Percentiles rank a stretch among this genome's conserved stretches.
Evolutionary conservation across 352 stramenopile species (phyloP).

Genomic region (Saprolegnia parasitica): DNA sequence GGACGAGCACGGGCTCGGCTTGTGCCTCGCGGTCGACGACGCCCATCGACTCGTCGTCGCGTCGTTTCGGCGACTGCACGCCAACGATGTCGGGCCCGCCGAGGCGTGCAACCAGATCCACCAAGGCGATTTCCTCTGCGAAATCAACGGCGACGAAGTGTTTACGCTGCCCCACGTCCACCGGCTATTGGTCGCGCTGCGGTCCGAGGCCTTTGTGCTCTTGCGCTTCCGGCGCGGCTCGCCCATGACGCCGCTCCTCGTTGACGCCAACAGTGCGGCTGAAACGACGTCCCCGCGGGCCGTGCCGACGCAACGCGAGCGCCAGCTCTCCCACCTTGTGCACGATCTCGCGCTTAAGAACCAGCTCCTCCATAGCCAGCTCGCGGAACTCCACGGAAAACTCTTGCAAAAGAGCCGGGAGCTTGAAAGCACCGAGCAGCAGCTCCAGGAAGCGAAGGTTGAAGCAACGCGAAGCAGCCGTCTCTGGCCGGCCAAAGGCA

Average conservation of each 20-base stretch:
- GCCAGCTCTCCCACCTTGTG: conserved; percentile 2
- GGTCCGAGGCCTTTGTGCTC: not conserved
- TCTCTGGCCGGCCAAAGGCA: not conserved
- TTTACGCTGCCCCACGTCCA: conserved; percentile 13
- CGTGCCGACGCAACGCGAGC: conserved; percentile 8
- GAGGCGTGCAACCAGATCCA: conserved; percentile 13
- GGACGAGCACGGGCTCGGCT: conserved; percentile 13
- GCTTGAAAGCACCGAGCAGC: not conserved
- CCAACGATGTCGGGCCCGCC: conserved; percentile 13
- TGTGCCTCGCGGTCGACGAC: conserved; percentile 22
- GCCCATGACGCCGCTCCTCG: not conserved
- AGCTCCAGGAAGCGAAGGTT: conserved; percentile 1
- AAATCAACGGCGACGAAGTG: conserved; percentile 13
- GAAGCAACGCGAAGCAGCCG: conserved; percentile 1
- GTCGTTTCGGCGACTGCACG: conserved; percentile 18
- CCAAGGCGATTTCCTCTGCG: conserved; percentile 2
- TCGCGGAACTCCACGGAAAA: conserved; percentile 1
- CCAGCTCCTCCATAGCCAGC: conserved; percentile 7
- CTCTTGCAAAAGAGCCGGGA: not conserved
- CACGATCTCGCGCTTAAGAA: conserved; percentile 16
- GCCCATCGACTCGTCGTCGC: conserved; percentile 11
- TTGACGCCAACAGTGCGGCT: not conserved
- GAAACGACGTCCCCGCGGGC: not conserved
- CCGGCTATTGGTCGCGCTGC: not conserved
- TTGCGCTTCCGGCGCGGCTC: conserved; percentile 10